Base-by-base conservation (phyloP, 768 basidiomycete species). In the Boletus insuetus region DNA sequence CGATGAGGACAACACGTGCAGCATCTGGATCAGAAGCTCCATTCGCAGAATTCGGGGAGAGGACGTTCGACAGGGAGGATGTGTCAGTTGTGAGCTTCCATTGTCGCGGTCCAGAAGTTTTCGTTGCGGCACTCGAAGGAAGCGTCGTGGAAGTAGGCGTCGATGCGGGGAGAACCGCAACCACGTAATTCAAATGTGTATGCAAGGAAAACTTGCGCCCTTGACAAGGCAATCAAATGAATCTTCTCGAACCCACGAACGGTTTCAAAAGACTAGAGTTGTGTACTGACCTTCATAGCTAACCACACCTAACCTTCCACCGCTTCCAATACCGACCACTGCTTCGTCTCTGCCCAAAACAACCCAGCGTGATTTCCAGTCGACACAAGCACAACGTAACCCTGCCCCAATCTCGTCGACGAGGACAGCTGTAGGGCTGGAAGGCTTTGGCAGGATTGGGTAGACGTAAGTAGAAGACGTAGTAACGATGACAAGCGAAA, bases 321-420 rank as follows among this genome's bases (percentile, higher is more conserved):
- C 91, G 0, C 82, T 79, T 1, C 87, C 85, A 64, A 91, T 94
- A 9, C 89, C 77, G 63, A 95, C 95, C 22, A 98, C 86, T 4
- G 94, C 95, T 64, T 98, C 97, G 44, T 97, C 91, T 54, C 90
- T 74, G 0, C 94, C 96, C 2, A 98, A 80, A 13, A 94, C 82
- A 62, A 98, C 85, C 64, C 89, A 85, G 41, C 75, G 76, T n/a
- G 76, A 76, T 35, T 78, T 77, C 80, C 84, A 82, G 63, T 94
- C 86, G 81, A 94, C 86, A 34, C 81, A 82, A 1, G 89, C 88
- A 66, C 96, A 98, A 0, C 93, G 89, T 16, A 98, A 69, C 0
- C 80, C 89, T 39, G 84, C 84, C 0, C 97, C 96, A 16, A 89
- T 81, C 60, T 98, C 94, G 62, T 98, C 94, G 1, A 97, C 82